These are phyloP conservation scores for Pseudozyma sp. DNA, from an alignment of 1,284 basidiomycete species.

Conservation along the genomic window DNA sequence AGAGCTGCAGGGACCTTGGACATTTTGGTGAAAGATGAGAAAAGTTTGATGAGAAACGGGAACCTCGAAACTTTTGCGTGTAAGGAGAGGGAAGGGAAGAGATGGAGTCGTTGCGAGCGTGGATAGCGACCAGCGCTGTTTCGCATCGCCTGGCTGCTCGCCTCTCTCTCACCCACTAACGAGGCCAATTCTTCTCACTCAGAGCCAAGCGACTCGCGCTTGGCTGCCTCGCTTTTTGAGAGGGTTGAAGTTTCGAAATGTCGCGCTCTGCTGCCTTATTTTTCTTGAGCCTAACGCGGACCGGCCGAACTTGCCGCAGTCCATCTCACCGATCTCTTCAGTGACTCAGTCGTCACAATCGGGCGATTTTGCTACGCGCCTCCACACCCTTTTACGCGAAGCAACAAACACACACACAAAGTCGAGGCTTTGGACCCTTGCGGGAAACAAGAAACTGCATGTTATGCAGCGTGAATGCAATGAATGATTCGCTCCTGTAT, in stretches of 20 bases:
- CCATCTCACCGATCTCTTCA: slow-evolving; percentile 29
- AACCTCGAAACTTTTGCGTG: slow-evolving; percentile 57
- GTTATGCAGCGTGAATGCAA: neutral
- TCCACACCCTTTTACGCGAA: slow-evolving; percentile 16
- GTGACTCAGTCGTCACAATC: neutral
- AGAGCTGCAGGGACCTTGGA: slow-evolving; percentile 89
- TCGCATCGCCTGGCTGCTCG: neutral
- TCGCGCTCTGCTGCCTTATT: slow-evolving; percentile 5
- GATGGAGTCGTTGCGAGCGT: slow-evolving; percentile 14
- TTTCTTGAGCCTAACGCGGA: neutral
- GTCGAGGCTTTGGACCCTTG: slow-evolving; percentile 15
- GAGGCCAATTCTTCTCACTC: neutral
- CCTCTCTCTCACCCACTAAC: neutral
- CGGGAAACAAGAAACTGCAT: slow-evolving; percentile 17
- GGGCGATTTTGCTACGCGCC: slow-evolving; percentile 17
- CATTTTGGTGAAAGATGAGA: slow-evolving; percentile 32
- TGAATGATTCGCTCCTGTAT: no score
- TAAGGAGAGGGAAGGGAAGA: slow-evolving; percentile 34
- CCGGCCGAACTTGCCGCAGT: slow-evolving; percentile 45
- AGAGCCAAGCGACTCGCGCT: neutral
- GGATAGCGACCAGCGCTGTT: slow-evolving; percentile 22
- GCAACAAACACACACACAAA: neutral
- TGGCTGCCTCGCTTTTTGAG: neutral
- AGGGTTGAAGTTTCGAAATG: neutral
- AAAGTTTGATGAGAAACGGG: slow-evolving; percentile 20